Evolutionary conservation across 2,329 filamentous ascomycete genomes (phyloP).

Genomic region (Sphaerulina vaccinii): DNA sequence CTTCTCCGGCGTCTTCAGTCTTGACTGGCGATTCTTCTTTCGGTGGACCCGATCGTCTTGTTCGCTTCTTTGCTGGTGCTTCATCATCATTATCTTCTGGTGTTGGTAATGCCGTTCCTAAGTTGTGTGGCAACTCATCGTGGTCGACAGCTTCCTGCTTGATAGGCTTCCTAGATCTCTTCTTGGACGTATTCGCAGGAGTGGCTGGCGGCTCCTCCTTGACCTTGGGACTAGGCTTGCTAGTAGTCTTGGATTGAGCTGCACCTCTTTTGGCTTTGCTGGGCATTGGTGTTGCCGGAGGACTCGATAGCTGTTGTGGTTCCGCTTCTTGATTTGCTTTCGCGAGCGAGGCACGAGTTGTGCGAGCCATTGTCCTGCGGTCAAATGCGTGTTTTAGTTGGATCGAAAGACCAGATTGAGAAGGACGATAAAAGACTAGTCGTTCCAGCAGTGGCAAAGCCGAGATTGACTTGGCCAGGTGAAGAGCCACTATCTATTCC

Average conservation of each 20-base stretch:
- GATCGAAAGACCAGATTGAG: background rate
- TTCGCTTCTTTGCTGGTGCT: conserved; percentile 32
- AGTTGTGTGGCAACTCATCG: conserved; percentile 57
- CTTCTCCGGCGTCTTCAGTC: conserved; percentile 7
- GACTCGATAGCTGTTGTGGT: conserved; percentile 45
- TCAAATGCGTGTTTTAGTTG: too few relatives aligned
- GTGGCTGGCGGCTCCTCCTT: conserved; percentile 12
- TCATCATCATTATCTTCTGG: conserved; percentile 28
- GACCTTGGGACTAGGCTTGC: conserved; percentile 9
- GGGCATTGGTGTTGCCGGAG: conserved; percentile 41
- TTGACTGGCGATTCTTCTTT: conserved; percentile 11
- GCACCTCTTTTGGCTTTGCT: conserved; percentile 31
- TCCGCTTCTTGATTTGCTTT: conserved; percentile 23
- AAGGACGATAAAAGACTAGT: background rate
- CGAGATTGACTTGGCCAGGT: too few relatives aligned
- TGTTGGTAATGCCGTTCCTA: conserved; percentile 44
- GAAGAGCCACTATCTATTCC: too few relatives aligned
- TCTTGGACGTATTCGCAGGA: conserved; percentile 33
- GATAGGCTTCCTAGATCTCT: conserved; percentile 39
- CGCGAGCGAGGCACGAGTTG: conserved; percentile 29
- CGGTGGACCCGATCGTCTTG: conserved; percentile 21
- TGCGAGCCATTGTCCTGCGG: conserved; percentile 34
- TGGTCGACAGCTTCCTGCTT: conserved; percentile 41
- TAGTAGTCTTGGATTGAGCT: conserved; percentile 23
- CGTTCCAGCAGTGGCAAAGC: background rate